Evolutionary conservation across 139 green algal genomes (phyloP), one percentile per base, ranked within the genome.

Genomic region (Protoeuglena noctilucae): DNA sequence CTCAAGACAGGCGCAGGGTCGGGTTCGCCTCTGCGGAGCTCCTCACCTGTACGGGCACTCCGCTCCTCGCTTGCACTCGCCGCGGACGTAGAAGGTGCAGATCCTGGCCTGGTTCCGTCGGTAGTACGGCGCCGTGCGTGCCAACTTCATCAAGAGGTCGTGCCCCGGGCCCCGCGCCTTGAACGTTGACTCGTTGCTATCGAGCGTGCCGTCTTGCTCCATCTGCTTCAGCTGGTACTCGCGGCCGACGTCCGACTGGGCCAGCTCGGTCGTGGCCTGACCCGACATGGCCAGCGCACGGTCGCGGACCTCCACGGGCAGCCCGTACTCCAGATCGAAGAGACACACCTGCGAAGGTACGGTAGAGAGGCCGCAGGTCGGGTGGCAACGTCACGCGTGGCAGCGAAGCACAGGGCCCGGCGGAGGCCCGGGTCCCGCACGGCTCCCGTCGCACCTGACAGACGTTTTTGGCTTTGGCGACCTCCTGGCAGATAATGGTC

Each of bases 391-490:
- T 19, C 2, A 47, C 64, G n/a, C n/a, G n/a, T n/a, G n/a, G n/a
- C n/a, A n/a, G n/a, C n/a, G n/a, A n/a, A n/a, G n/a, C n/a, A n/a
- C n/a, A n/a, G n/a, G n/a, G n/a, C n/a, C n/a, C n/a, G n/a, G n/a
- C n/a, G n/a, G n/a, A n/a, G n/a, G n/a, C n/a, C n/a, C n/a, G n/a
- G n/a, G n/a, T n/a, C n/a, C n/a, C n/a, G n/a, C n/a, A n/a, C n/a
- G n/a, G n/a, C n/a, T n/a, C n/a, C n/a, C n/a, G n/a, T n/a, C n/a
- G 16, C 31, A 85, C 75, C 75, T 94, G 83, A 72, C 91, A 99
- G 14, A 99, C 91, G 57, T 99, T 96, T 67, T 97, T 97, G 18
- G 84, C 80, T 61, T 95, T 96, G 25, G 88, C 84, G n/a, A 94
- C 89, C 58, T 93, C 88, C 59, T 95, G 86, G 63, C 91, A 99